Evolutionary conservation across 805 yeast genomes (phyloP).

Genomic region (Wickerhamomyces rabaulensis): DNA sequence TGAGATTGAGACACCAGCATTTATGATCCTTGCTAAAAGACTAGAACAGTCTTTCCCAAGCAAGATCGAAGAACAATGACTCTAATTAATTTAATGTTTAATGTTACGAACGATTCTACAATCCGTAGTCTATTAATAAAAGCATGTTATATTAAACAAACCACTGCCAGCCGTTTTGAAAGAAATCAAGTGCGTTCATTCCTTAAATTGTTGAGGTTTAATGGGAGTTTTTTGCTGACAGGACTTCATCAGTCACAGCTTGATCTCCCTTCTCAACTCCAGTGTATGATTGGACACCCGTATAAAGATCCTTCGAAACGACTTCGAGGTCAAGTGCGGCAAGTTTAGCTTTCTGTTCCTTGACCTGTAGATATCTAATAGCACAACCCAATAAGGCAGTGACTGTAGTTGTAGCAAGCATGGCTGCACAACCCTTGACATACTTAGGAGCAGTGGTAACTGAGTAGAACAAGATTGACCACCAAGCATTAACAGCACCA

Average conservation of each 20-base stretch:
- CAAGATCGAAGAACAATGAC: not conserved
- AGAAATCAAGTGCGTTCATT: no score
- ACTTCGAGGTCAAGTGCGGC: slow-evolving; percentile 1
- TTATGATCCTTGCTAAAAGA: slow-evolving; percentile 37
- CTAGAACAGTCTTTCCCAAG: slow-evolving; percentile 29
- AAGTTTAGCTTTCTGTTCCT: slow-evolving; percentile 23
- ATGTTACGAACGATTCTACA: not conserved
- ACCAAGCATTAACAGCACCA: slow-evolving; percentile 61
- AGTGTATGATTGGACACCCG: not conserved
- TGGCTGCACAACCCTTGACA: slow-evolving; percentile 49
- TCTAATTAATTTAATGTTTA: not conserved
- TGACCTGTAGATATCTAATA: slow-evolving; percentile 39
- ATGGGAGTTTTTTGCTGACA: not conserved
- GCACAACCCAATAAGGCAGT: slow-evolving; percentile 35
- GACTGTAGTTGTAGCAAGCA: slow-evolving; percentile 45
- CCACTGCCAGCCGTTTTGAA: no score
- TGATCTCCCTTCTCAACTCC: not conserved
- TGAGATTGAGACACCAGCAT: slow-evolving; percentile 42
- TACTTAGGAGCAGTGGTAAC: slow-evolving; percentile 49
- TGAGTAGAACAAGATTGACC: slow-evolving; percentile 48
- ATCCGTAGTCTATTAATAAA: no score
- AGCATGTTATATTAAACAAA: no score
- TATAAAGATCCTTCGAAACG: not conserved
- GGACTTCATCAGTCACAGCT: not conserved
- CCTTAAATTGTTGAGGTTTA: no score